These are phyloP conservation scores for Annulohypoxylon bovei DNA, from an alignment of 495 filamentous ascomycete species.

Conservation along the genomic window DNA sequence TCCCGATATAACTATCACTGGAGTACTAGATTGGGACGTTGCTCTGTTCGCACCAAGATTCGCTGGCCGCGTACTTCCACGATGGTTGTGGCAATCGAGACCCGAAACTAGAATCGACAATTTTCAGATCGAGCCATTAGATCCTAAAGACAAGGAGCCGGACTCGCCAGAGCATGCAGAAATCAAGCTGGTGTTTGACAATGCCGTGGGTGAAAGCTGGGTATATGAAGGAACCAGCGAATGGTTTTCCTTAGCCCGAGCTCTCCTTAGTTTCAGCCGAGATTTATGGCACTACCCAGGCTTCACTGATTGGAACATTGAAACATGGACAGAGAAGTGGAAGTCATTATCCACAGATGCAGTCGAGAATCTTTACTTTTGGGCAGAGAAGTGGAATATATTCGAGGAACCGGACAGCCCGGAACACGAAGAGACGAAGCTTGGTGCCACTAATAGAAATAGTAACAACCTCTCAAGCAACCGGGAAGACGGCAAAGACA, in stretches of 20 bases:
- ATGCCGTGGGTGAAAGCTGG: conserved; percentile 10
- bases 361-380: background rate
- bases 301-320: too few species aligned
- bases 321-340: background rate
- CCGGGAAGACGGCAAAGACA: background rate
- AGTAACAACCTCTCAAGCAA: background rate
- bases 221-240: conserved; percentile 7
- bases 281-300: background rate
- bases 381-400: background rate
- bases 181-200: conserved; percentile 12
- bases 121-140: background rate
- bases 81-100: conserved; percentile 18
- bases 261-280: background rate
- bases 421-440: background rate
- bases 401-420: background rate
- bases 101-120: background rate
- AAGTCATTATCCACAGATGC: background rate
- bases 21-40: conserved; percentile 22
- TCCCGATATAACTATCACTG: conserved; percentile 16
- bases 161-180: conserved; percentile 10
- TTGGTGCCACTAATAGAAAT: too few species aligned
- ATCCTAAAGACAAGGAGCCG: background rate
- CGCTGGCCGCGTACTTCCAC: background rate
- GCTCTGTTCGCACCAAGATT: conserved; percentile 15
- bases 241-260: background rate